Evolutionary conservation across 2,329 filamentous ascomycete genomes (phyloP), one percentile per base, ranked within the genome.

Genomic region (Simplicillium aogashimaense): DNA sequence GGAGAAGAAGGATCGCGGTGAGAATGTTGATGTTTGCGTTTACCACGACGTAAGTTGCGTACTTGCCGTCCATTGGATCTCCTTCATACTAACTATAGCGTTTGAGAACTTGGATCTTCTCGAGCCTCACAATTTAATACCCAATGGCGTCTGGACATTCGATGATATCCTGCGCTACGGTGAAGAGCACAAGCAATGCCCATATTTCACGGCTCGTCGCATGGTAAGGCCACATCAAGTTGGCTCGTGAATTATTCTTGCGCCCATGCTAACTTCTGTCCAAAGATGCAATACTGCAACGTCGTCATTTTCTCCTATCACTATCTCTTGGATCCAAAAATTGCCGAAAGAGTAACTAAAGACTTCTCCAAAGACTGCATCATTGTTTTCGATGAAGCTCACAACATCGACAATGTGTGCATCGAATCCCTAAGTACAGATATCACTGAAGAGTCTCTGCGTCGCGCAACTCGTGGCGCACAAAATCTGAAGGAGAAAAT

Each of bases 281-380:
- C 8, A 12, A 48, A 88, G 83, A 97, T 98, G 90, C 83, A 92
- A 53, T 97, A 89, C 57, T 98, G 92, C 73, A 97, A 98, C 58
- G 88, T 98, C 56, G 95, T 98, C 55, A 98, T 98, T 50, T 98
- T 98, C 66, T 98, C 92, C 1, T 98, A 98, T 57, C 92, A 98
- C 61, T 98, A 98, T 56, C 76, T 98, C 3, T 76, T 98, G 13
- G 94, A 98, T 53, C 92, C 92, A 3, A 98, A 98, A 59, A 98
- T 98, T 53, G 92, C 92, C 11, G 92, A 98, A 57, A 67, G 90
- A 43, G 89, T 97, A 2, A 97, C 92, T 1, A 88, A 84, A 59
- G 92, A 98, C 54, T 76, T 98, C 10, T 95, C 92, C 0, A 95
- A 95, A 52, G 94, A 98, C 59, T 95, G 89, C 59, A 98, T 98